A percentile compares a stretch with the other conserved stretches of the same genome.
phyloP scores from a whole-genome alignment of 106 monocot genomes.

The Dioscorea dumetorum region DNA sequence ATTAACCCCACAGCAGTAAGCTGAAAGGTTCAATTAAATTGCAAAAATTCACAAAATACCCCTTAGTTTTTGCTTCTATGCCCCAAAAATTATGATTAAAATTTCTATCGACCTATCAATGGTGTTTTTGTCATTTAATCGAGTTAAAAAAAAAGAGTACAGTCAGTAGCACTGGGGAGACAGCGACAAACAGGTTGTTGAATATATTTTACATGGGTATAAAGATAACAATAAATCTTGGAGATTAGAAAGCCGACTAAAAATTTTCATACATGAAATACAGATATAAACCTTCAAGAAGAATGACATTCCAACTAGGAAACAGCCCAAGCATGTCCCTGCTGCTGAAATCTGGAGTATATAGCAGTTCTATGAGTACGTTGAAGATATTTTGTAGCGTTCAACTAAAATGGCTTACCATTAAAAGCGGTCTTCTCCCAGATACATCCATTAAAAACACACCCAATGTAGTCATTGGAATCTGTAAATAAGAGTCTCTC shows the following conservation, averaged over 20 bases:
- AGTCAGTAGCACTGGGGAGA: no score
- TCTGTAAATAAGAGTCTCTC: constrained; percentile 5
- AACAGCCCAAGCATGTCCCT: constrained; percentile 41
- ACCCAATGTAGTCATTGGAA: constrained; percentile 38
- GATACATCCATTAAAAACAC: constrained; percentile 36
- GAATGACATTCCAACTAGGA: constrained; percentile 34
- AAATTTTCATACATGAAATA: not conserved
- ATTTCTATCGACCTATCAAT: no score
- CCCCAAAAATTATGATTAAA: no score
- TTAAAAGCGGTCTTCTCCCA: constrained; percentile 43
- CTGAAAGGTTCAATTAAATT: not conserved
- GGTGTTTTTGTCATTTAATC: no score
- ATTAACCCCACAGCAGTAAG: no score
- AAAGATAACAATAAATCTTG: no score
- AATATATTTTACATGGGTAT: no score
- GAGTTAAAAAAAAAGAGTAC: no score
- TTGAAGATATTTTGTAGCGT: not conserved
- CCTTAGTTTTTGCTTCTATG: not conserved
- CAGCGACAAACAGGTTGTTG: no score
- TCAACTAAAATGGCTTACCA: constrained; percentile 14
- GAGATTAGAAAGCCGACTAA: no score
- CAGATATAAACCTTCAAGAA: constrained; percentile 10
- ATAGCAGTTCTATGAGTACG: not conserved
- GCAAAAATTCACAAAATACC: not conserved
- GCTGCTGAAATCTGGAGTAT: constrained; percentile 34